Evolutionary conservation across 768 basidiomycete species (phyloP), one percentile per base, ranked within the genome.

Genomic region (Cantharellus anzutake): DNA sequence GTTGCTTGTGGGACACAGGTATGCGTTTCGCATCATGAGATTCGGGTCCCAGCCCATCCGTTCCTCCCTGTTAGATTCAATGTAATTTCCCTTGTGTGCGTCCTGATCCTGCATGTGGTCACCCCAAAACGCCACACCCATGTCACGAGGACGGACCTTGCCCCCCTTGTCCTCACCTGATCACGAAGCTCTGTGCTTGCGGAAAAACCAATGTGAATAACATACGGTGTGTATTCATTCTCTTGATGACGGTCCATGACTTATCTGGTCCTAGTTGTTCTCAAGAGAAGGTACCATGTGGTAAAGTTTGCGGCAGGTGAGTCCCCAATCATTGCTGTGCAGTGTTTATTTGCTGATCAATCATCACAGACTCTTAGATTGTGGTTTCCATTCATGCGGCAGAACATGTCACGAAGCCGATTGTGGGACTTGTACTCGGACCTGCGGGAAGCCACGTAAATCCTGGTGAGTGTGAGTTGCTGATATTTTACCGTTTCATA

Each of bases 341-440:
- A 16, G 5, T 60, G 14, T 58, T 38, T 60, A 44, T 3, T 29
- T 29, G 34, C 59, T 40, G 3, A 57, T 16, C 14, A 29, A 29
- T 5, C 2, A 2, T 37, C 35, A 2, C 59, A 84, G 81, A 62
- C 70, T 84, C 2, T 72, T 97, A 60, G 71, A 71, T 0, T 99
- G 96, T 66, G 96, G 94, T 2, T 90, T 84, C 67, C 96, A 99
- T 68, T 80, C 76, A 11, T 99, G 96, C 68, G 81, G 84, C 61
- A 77, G 81, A 59, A 66, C 76, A 0, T 99, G 96, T 69, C 96
- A 99, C 66, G 73, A 76, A 2, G 89, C 83, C 51, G 79, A 78
- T 3, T 98, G 94, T 66, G 89, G 89, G 2, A 59, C 74, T 0
- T 96, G 92, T 70, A 75, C 74, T 2, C 76, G 83, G 40, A 74